Evolutionary conservation across 352 stramenopile species (phyloP).

Genomic region (Globisporangium acanthophoron): DNA sequence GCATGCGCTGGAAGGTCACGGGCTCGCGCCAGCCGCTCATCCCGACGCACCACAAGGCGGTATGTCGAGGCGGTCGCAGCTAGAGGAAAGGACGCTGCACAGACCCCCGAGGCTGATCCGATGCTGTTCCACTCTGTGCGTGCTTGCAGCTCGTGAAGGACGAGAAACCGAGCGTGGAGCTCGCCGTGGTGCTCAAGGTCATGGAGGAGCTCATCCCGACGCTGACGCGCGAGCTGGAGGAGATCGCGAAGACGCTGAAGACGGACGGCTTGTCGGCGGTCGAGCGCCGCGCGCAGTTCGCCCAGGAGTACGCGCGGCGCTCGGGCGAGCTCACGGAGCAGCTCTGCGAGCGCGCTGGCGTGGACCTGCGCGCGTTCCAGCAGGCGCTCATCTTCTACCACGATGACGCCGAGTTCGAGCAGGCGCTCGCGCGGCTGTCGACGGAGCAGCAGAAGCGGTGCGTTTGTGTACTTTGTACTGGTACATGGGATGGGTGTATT

Average conservation of each 20-base stretch:
- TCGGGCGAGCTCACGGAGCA: slow-evolving; percentile 53
- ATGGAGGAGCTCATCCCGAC: slow-evolving; percentile 71
- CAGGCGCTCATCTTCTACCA: slow-evolving; percentile 75
- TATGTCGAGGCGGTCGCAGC: slow-evolving; percentile 3
- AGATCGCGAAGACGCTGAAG: slow-evolving; percentile 24
- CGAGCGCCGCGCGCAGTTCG: slow-evolving; percentile 49
- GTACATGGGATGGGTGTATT: neutral
- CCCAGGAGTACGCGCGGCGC: slow-evolving; percentile 59
- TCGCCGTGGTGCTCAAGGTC: slow-evolving; percentile 48
- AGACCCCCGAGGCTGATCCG: too few relatives aligned
- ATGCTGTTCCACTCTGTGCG: neutral
- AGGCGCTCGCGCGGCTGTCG: slow-evolving; percentile 52
- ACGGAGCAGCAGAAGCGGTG: slow-evolving; percentile 68
- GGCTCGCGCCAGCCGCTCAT: slow-evolving; percentile 72
- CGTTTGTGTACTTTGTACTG: slow-evolving; percentile 2
- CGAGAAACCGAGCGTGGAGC: slow-evolving; percentile 56
- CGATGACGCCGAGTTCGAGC: slow-evolving; percentile 60
- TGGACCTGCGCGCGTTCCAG: slow-evolving; percentile 70
- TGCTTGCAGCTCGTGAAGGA: slow-evolving; percentile 35
- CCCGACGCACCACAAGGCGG: slow-evolving; percentile 35
- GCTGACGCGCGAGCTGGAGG: slow-evolving; percentile 73
- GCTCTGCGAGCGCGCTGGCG: slow-evolving; percentile 39
- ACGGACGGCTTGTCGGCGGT: slow-evolving; percentile 14
- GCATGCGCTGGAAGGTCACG: slow-evolving; percentile 75
- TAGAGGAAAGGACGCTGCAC: neutral